These are phyloP conservation scores for Diaporthe longicolla DNA, from an alignment of 2,329 filamentous ascomycete species.

Conservation along the genomic window DNA sequence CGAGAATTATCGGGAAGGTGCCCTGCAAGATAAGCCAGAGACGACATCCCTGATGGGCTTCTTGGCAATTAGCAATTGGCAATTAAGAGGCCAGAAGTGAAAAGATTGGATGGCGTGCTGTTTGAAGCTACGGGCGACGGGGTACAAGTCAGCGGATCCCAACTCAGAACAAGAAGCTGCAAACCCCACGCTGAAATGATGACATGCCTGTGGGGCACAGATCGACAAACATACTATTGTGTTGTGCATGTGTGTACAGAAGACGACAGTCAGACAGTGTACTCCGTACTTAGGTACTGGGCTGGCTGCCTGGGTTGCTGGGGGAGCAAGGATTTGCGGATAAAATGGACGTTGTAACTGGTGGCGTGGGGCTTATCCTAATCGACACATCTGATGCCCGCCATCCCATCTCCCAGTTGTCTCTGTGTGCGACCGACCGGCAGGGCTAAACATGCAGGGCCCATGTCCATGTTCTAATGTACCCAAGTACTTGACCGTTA, in stretches of 20 bases:
- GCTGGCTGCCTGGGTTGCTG: not conserved
- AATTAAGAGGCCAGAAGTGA: not conserved
- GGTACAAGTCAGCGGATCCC: not conserved
- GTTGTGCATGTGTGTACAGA: too few relatives aligned
- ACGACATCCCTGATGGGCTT: conserved; percentile 3
- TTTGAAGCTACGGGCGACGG: conserved; percentile 29
- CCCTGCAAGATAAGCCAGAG: not conserved
- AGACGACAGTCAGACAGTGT: not conserved
- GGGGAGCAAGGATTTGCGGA: conserved; percentile 14
- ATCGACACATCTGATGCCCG: not conserved
- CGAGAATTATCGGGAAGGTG: not conserved
- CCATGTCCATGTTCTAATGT: conserved; percentile 16
- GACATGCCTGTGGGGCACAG: conserved; percentile 15
- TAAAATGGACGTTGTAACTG: not conserved
- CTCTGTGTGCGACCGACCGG: conserved; percentile 3
- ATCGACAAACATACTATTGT: not conserved
- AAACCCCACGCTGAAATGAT: not conserved
- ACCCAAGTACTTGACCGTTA: not conserved
- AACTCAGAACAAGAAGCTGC: not conserved
- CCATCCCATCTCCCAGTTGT: conserved; percentile 17
- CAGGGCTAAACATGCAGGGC: not conserved
- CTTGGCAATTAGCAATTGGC: not conserved
- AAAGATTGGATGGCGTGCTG: conserved; percentile 27
- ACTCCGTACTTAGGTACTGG: too few relatives aligned
- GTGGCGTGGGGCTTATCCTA: conserved; percentile 18